phyloP scores from a whole-genome alignment of 2,329 filamentous ascomycete genomes.

The Apiospora arundinis region DNA sequence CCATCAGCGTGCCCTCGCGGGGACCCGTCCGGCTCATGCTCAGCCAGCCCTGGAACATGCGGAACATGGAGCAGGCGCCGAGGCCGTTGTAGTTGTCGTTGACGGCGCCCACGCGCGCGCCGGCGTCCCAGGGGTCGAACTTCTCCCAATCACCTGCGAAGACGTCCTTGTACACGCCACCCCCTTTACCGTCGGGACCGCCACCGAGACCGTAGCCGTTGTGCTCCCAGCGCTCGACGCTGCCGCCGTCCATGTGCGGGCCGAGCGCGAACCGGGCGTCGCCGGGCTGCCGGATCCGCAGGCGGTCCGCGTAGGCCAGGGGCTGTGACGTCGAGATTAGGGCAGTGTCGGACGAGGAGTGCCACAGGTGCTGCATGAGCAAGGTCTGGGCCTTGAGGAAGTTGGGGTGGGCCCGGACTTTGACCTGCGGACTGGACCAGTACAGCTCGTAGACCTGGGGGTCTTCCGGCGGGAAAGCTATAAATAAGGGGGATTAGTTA shows the following conservation, averaged over 20 bases:
- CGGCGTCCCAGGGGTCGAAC: slow-evolving; percentile 84
- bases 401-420: slow-evolving; percentile 70
- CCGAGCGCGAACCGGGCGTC: slow-evolving; percentile 72
- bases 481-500: no score
- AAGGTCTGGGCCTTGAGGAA: slow-evolving; percentile 66
- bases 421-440: slow-evolving; percentile 73
- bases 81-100: slow-evolving; percentile 82
- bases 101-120: slow-evolving; percentile 69
- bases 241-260: slow-evolving; percentile 77
- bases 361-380: slow-evolving; percentile 68
- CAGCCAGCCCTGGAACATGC: slow-evolving; percentile 91
- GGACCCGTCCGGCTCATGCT: slow-evolving; percentile 76
- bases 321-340: slow-evolving; percentile 60
- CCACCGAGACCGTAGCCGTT: slow-evolving; percentile 67
- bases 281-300: slow-evolving; percentile 74
- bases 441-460: slow-evolving; percentile 79
- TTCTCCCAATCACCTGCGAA: slow-evolving; percentile 78
- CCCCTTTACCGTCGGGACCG: fast-evolving
- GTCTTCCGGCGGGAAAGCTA: slow-evolving; percentile 69
- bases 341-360: slow-evolving; percentile 37
- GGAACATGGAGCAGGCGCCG: slow-evolving; percentile 83
- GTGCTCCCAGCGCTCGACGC: slow-evolving; percentile 77
- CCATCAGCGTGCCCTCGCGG: slow-evolving; percentile 78
- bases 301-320: slow-evolving; percentile 72
- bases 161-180: slow-evolving; percentile 71